Base-by-base conservation (phyloP, 768 basidiomycete species). In the Rhodotorula babjevae region DNA sequence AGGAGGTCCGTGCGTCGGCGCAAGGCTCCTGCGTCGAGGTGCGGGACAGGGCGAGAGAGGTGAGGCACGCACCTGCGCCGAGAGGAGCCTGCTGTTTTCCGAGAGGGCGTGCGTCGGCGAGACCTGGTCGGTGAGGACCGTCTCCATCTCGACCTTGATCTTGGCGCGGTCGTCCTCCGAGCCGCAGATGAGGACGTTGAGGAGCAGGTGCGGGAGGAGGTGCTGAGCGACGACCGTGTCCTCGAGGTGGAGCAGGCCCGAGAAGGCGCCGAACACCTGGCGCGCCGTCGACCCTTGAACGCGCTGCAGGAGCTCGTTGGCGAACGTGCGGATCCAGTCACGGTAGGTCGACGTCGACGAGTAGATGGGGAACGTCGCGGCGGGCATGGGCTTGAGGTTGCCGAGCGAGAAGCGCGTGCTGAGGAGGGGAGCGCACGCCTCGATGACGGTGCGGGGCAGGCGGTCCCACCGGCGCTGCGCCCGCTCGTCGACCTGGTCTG, bases 251-350 rank as follows among this genome's bases (percentile, higher is more conserved):
- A 97, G 85, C 0, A 90, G 87, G 19, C 88, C 86, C 33, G 87
- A 86, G 78, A 96, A 91, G 15, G 88, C 87, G 16, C 85, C 82
- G 78, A 98, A 99, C 47, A 98, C 87, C 29, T 92, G 57, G 55
- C 59, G 33, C 21, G 71, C 65, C 63, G 68, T 16, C 61, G 61
- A 15, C 21, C 67, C 77, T 31, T 78, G 69, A 19, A 82, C 79
- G 59, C 80, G 77, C 53, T 85, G 84, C 66, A 97, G 90, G 49
- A 99, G 85, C 80, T 92, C 85, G 18, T 85, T 84, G 3, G 92
- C 88, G 93, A 94, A 98, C 0, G 86, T 79, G 75, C 95, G 93
- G 47, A 98, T 86, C 96, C 96, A 99, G 80, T 98, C 94, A 55
- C 94, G 87, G 81, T 97, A 99, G 0, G 92, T 95, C 4, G 86